Conservation (phyloP, 768 basidiomycete species). For the Tulasnella sp. region DNA sequence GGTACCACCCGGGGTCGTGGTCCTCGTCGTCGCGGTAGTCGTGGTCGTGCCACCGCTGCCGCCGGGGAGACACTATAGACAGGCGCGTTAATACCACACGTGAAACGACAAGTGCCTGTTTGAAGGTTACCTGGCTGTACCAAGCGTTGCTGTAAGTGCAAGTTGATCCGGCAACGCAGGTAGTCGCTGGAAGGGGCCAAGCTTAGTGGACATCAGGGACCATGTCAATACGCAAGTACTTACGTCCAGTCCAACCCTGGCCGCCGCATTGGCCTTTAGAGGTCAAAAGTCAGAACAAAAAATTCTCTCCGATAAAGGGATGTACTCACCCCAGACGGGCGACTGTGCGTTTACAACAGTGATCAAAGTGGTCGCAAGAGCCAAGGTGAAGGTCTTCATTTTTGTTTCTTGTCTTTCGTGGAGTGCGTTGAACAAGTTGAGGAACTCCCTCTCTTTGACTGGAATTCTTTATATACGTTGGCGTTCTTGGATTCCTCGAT, state of each 20-base stretch:
- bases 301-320: too few relatives aligned
- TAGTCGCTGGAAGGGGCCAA: background rate
- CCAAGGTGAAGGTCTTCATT: conserved; percentile 4
- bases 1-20: background rate
- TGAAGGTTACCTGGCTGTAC: conserved; percentile 45
- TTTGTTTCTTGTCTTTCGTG: conserved; percentile 4
- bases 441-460: background rate
- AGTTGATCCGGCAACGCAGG: conserved; percentile 45
- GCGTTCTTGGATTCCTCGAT: background rate
- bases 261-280: conserved; percentile 10
- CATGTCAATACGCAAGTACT: background rate
- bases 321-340: background rate
- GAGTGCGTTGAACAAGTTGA: background rate
- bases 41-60: background rate
- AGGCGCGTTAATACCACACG: background rate
- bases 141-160: conserved; percentile 46
- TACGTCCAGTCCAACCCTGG: conserved; percentile 3
- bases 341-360: conserved; percentile 1
- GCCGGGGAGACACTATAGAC: background rate
- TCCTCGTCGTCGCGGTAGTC: background rate
- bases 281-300: too few relatives aligned
- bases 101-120: background rate
- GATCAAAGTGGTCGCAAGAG: background rate
- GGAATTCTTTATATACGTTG: background rate
- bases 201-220: background rate